Base-by-base conservation (phyloP, 2,329 filamentous ascomycete genomes). In the Chrysosporium keratinophilum region DNA sequence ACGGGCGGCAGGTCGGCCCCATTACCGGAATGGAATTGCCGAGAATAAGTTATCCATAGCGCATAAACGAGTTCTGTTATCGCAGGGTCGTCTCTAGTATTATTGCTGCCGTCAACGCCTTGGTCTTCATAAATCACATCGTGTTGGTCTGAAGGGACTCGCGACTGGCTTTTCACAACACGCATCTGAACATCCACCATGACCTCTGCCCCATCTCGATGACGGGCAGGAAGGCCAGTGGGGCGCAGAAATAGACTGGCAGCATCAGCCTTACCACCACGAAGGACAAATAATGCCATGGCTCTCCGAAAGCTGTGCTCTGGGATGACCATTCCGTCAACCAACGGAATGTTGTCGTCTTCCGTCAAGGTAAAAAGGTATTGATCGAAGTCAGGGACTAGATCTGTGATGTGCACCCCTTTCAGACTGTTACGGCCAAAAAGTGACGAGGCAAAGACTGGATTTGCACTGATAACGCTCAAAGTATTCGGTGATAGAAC, bases 181-280 rank as follows among this genome's bases (percentile, higher is more conserved):
- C 93, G 83, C 85, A 98, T 88, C 70, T 98, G 93, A 31, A 96
- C 83, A 66, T 98, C 93, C 35, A 98, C 87, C 69, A 88, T 91
- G 58, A 98, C 84, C 57, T 93, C 87, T 0, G 87, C 85, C 2
- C 93, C 91, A 66, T 98, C 93, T 39, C 90, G 83, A 67, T 98
- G 93, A 63, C 81, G 84, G 0, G 89, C 93, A 4, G 84, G 81
- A 40, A 98, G 75, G 11, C 93, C 93, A 60, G 87, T 85, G 1
- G 93, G 89, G 52, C 85, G 81, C 45, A 95, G 72, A 66, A 97
- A 95, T 41, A 86, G 82, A 1, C 84, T 80, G 0, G 85, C 79
- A 6, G 84, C 85, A 69, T 95, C 88, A 43, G 83, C 80, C 44
- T 83, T 87, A 28, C 87, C 88, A 66, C 96, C 87, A 53, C 87